A percentile compares a stretch with the other conserved stretches of the same genome.
Evolutionary conservation across 495 filamentous ascomycete species (phyloP).

Genomic region (Aspergillus coremiiformis): DNA sequence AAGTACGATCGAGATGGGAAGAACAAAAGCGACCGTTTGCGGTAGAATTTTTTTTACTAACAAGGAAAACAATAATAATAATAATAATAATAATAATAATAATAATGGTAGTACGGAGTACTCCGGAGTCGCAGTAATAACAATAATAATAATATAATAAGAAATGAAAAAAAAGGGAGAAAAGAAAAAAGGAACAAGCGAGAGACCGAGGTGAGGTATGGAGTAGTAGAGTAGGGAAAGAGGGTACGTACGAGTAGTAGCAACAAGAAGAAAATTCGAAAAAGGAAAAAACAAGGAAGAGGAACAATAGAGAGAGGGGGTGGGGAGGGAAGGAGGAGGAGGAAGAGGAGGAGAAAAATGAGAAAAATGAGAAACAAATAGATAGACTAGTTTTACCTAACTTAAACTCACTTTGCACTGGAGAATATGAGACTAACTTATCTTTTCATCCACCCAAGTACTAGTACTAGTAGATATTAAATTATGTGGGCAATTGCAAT

Average conservation of each 20-base stretch:
- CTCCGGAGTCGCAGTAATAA: too few species aligned
- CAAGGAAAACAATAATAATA: too few species aligned
- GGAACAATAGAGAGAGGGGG: background rate
- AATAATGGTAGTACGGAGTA: too few species aligned
- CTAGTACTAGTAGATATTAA: background rate
- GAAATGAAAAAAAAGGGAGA: background rate
- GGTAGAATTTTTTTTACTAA: too few species aligned
- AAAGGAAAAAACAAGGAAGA: conserved; percentile 1
- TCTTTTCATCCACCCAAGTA: background rate
- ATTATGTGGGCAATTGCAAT: background rate
- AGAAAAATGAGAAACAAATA: background rate
- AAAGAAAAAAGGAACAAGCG: conserved; percentile 2
- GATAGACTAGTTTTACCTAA: background rate
- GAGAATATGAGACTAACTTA: background rate
- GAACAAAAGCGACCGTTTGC: conserved; percentile 36
- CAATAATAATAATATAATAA: conserved; percentile 4
- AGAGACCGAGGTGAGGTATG: too few species aligned
- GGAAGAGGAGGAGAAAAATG: conserved; percentile 1
- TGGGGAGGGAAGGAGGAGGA: conserved; percentile 2
- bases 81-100: too few species aligned
- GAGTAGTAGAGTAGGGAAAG: conserved; percentile 2
- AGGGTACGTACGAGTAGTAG: background rate
- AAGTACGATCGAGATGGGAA: background rate
- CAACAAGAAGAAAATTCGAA: conserved; percentile 3
- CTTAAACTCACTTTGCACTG: background rate